Conservation (phyloP, 805 yeast genomes). For the Yarrowia keelungensis region DNA sequence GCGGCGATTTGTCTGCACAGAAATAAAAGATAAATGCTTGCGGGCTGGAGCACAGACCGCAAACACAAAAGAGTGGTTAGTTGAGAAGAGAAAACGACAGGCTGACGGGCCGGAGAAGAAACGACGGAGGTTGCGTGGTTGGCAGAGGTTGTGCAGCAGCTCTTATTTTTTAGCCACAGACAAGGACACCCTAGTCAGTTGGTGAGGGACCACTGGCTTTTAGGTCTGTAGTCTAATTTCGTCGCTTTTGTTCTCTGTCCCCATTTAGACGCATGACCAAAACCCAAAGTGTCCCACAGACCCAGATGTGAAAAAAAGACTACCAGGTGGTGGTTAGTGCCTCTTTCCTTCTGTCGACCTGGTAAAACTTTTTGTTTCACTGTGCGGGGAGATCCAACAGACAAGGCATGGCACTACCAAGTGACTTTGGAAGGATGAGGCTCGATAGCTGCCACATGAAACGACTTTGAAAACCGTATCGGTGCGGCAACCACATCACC, state of each 20-base stretch:
- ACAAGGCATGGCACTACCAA: not conserved
- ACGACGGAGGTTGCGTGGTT: slow-evolving; percentile 7
- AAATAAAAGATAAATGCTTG: slow-evolving; percentile 15
- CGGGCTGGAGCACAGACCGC: slow-evolving; percentile 23
- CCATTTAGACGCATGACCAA: slow-evolving; percentile 17
- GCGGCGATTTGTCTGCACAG: slow-evolving; percentile 23
- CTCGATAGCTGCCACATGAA: not conserved
- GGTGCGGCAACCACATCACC: not conserved
- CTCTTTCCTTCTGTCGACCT: slow-evolving; percentile 2
- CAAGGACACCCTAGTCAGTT: slow-evolving; percentile 24
- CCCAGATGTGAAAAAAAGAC: slow-evolving; percentile 15
- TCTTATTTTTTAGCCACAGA: slow-evolving; percentile 6
- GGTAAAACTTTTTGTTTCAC: not conserved
- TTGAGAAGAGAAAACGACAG: not conserved
- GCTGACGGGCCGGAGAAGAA: not conserved
- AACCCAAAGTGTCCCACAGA: not conserved
- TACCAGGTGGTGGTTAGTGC: not conserved
- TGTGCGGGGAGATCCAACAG: slow-evolving; percentile 16
- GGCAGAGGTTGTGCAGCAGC: slow-evolving; percentile 7
- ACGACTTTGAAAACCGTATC: not conserved
- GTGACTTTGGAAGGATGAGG: slow-evolving; percentile 1
- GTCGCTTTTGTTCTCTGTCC: slow-evolving; percentile 14
- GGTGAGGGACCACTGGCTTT: slow-evolving; percentile 14
- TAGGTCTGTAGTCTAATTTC: slow-evolving; percentile 32
- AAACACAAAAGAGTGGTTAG: slow-evolving; percentile 34